Percentiles rank a stretch among this genome's conserved stretches.
Evolutionary conservation across 2,329 filamentous ascomycete genomes (phyloP).

Genomic region (Trichoderma aggressivum): DNA sequence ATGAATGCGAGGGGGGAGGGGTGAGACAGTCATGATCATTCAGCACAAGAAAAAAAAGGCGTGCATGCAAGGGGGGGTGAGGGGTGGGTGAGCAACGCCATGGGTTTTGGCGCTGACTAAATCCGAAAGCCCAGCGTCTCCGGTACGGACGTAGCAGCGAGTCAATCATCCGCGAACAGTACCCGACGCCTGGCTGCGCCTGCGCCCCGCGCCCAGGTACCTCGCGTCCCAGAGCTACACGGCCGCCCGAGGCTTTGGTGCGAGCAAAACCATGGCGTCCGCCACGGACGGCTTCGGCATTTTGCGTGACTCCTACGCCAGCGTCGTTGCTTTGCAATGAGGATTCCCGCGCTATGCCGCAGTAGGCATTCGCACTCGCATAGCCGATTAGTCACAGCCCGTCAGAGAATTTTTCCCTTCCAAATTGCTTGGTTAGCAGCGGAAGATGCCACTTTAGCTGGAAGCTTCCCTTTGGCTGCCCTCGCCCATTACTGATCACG

Average conservation of each 20-base stretch:
- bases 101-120: slow-evolving; percentile 18
- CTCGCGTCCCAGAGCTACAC: slow-evolving; percentile 11
- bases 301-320: slow-evolving; percentile 10
- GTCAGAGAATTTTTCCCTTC: not conserved
- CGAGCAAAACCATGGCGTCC: not conserved
- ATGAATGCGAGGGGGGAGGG: slow-evolving; percentile 16
- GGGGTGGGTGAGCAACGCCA: not conserved
- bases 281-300: slow-evolving; percentile 18
- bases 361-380: slow-evolving; percentile 1
- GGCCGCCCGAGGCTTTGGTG: not conserved
- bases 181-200: slow-evolving; percentile 15
- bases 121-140: slow-evolving; percentile 8
- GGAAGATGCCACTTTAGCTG: not conserved
- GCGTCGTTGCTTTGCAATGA: not conserved
- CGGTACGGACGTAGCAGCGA: not conserved
- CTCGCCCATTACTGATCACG: not conserved
- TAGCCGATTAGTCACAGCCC: slow-evolving; percentile 6
- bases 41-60: not conserved
- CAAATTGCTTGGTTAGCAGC: not conserved
- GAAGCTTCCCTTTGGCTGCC: slow-evolving; percentile 1
- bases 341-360: not conserved
- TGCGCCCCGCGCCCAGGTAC: slow-evolving; percentile 9
- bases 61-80: not conserved
- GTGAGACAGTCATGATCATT: slow-evolving; percentile 8
- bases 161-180: slow-evolving; percentile 11